phyloP scores from a whole-genome alignment of 1,284 basidiomycete species.

The Naganishia sp. region DNA sequence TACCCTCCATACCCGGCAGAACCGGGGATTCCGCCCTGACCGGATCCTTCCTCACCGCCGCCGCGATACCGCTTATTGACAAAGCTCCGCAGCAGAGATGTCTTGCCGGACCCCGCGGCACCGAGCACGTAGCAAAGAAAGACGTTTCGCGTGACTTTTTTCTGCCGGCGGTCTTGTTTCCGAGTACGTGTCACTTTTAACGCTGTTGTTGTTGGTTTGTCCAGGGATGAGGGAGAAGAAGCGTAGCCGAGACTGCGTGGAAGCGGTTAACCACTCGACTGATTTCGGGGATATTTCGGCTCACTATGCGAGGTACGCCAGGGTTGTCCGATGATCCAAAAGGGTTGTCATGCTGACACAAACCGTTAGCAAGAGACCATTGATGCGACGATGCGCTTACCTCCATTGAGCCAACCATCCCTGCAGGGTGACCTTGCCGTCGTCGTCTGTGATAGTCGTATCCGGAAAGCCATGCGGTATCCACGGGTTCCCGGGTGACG shows the following conservation, averaged over 20 bases:
- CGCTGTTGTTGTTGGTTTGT: constrained; percentile 65
- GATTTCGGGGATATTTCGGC: constrained; percentile 62
- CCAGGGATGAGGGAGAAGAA: constrained; percentile 50
- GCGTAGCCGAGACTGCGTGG: constrained; percentile 53
- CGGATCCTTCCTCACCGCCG: constrained; percentile 46
- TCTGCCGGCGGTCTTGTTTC: constrained; percentile 81
- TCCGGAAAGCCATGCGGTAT: constrained; percentile 79
- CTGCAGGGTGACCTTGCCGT: constrained; percentile 88
- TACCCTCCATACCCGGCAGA: constrained; percentile 59
- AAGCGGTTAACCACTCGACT: constrained; percentile 55
- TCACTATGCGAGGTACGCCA: constrained; percentile 90
- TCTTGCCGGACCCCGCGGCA: constrained; percentile 94
- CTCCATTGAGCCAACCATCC: constrained; percentile 99
- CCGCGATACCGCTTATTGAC: constrained; percentile 69
- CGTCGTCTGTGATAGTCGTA: constrained; percentile 85
- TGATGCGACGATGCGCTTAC: constrained; percentile 54
- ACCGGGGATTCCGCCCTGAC: constrained; percentile 10
- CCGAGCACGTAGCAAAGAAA: constrained; percentile 92
- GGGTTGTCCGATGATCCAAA: constrained; percentile 83
- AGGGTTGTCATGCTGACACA: constrained; percentile 86
- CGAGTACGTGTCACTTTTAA: constrained; percentile 77
- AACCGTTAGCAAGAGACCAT: neutral
- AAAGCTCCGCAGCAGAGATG: constrained; percentile 79
- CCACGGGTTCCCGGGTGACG: constrained; percentile 95
- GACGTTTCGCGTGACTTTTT: constrained; percentile 82